These are phyloP conservation scores for Herpotrichia juniperi DNA, from an alignment of 2,329 filamentous ascomycete genomes.

Conservation along the genomic window DNA sequence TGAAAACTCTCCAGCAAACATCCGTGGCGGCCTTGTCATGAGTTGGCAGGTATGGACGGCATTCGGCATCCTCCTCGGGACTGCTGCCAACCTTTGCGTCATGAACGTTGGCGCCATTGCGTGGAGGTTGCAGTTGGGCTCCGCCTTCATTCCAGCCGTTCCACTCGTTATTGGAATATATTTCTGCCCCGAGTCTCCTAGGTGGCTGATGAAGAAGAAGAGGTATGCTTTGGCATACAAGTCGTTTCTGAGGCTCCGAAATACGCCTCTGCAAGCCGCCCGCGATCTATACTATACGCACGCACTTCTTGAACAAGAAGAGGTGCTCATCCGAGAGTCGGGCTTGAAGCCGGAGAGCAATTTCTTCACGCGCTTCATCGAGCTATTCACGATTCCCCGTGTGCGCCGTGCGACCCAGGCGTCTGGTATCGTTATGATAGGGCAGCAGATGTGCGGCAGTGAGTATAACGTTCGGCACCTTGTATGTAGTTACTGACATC, in stretches of 20 bases:
- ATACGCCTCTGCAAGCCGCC: conserved; percentile 48
- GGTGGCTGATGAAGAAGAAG: conserved; percentile 50
- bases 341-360: conserved; percentile 42
- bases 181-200: conserved; percentile 49
- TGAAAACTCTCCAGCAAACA: conserved; percentile 55
- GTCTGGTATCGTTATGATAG: conserved; percentile 78
- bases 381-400: conserved; percentile 72
- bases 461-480: conserved; percentile 30
- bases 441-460: conserved; percentile 65
- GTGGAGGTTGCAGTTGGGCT: conserved; percentile 49
- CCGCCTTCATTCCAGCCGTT: conserved; percentile 47
- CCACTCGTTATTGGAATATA: conserved; percentile 47
- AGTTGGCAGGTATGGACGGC: conserved; percentile 53
- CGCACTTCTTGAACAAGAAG: conserved; percentile 43
- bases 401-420: conserved; percentile 75
- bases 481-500: conserved; percentile 24
- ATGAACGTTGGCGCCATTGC: conserved; percentile 40
- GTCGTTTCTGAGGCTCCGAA: conserved; percentile 47
- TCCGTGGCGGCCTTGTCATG: conserved; percentile 57
- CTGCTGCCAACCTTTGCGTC: conserved; percentile 48
- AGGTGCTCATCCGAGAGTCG: conserved; percentile 38
- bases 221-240: conserved; percentile 46
- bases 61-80: conserved; percentile 55
- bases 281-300: conserved; percentile 52
- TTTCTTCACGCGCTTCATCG: conserved; percentile 52